Evolutionary conservation across 1,284 basidiomycete genomes (phyloP), one percentile per base, ranked within the genome.

Genomic region (Puccinia polysora): DNA sequence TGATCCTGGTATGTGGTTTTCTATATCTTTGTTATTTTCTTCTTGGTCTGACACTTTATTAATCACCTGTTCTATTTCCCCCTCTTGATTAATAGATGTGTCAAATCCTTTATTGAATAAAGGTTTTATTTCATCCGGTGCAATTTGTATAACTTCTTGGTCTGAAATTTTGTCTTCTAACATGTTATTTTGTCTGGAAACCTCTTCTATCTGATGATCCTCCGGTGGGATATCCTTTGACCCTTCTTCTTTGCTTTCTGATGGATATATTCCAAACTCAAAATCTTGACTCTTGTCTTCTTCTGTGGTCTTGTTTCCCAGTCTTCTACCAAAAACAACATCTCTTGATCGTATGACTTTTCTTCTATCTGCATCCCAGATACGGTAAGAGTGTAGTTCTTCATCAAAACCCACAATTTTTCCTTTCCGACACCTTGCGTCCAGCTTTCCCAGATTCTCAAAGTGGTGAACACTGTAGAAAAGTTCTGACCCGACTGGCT

Each of bases 371-470:
- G 15, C 25, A 52, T 52, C 50, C 50, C 50, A n/a, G 8, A 52
- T 23, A 20, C 8, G 7, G 20, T 52, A 52, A 7, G 25, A 20
- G 20, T 28, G 15, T 10, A n/a, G 15, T 52, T 52, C 50, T 52
- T 52, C 50, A 52, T 52, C 50, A n/a, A 52, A 20, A 10, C 50
- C 50, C 8, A 52, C 50, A 20, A 52, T 52, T 52, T n/a, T 52
- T 52, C 50, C 50, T 52, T 52, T 52, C 20, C 20, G 8, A 52
- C 50, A 52, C 20, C 50, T 52, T 28, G 25, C 50, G 20, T 52
- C 50, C 7, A 52, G 25, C 20, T 52, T 52, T 52, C 25, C 50
- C 20, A 52, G n/a, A 10, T 7, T 10, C 25, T 52, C 25, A 28
- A 20, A 52, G 50, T 52, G 50, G 20, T 10, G 50, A 8, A 52